phyloP scores from a whole-genome alignment of 2,329 filamentous ascomycete genomes.

The Chaetomium sp. region DNA sequence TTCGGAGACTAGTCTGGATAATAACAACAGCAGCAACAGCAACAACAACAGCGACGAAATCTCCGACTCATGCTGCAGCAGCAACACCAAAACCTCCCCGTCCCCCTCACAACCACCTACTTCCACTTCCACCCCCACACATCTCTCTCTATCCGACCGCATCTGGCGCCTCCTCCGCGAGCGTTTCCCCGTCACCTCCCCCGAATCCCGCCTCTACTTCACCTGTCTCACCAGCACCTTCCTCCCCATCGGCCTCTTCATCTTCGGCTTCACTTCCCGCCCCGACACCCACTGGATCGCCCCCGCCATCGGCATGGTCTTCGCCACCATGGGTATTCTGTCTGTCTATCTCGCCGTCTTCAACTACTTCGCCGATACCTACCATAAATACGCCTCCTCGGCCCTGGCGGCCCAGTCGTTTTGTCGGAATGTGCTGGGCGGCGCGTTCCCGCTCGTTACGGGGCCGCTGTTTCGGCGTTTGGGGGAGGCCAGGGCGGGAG shows the following conservation, averaged over 20 bases:
- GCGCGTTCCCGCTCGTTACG: slow-evolving; percentile 73
- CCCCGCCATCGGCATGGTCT: slow-evolving; percentile 61
- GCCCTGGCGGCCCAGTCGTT: slow-evolving; percentile 82
- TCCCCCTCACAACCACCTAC: neutral
- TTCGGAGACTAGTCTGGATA: no score
- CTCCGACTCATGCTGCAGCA: slow-evolving; percentile 24
- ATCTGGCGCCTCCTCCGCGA: slow-evolving; percentile 43
- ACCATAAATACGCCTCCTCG: slow-evolving; percentile 76
- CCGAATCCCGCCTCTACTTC: slow-evolving; percentile 78
- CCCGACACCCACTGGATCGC: slow-evolving; percentile 63
- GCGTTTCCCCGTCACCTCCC: slow-evolving; percentile 46
- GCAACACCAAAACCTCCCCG: neutral
- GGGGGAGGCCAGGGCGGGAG: slow-evolving; percentile 64
- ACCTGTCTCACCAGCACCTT: slow-evolving; percentile 68
- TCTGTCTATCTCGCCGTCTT: slow-evolving; percentile 82
- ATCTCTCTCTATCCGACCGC: slow-evolving; percentile 21
- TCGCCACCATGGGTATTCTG: slow-evolving; percentile 81
- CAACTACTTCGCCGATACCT: slow-evolving; percentile 87
- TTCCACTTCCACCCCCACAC: neutral
- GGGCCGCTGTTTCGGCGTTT: slow-evolving; percentile 65
- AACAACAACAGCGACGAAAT: neutral
- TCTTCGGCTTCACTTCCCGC: slow-evolving; percentile 68
- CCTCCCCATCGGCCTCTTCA: slow-evolving; percentile 73
- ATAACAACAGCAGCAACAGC: neutral
- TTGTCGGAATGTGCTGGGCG: slow-evolving; percentile 77